Percentiles rank a stretch among this genome's conserved stretches.
Conservation (phyloP, 129 eudicot species). For the Flaveria trinervia region DNA sequence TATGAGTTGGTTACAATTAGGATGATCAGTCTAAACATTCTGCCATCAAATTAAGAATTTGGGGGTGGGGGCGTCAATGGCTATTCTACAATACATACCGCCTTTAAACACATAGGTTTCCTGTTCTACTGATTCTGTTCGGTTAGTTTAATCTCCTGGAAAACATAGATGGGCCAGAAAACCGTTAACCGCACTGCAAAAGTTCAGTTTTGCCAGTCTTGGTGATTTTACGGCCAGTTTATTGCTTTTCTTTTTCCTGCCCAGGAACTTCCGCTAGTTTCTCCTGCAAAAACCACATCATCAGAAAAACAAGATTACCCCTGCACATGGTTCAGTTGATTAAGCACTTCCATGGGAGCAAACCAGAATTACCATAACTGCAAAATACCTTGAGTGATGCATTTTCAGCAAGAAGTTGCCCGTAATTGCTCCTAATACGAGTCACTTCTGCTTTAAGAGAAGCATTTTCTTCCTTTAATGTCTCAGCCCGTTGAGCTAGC, state of each 20-base stretch:
- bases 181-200: constrained; percentile 12
- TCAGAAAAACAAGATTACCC: not conserved
- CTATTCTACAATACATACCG: constrained; percentile 43
- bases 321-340: not conserved
- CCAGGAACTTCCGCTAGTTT: constrained; percentile 54
- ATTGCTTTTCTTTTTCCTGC: constrained; percentile 31
- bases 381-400: constrained; percentile 63
- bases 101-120: constrained; percentile 27
- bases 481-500: constrained; percentile 81
- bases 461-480: constrained; percentile 70
- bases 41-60: constrained; percentile 27
- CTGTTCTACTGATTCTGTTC: not conserved
- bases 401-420: constrained; percentile 72
- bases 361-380: not conserved
- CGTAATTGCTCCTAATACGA: constrained; percentile 62
- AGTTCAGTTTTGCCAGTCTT: constrained; percentile 3
- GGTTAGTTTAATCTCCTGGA: constrained; percentile 8
- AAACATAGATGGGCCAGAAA: not conserved
- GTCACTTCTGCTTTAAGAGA: constrained; percentile 70
- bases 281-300: constrained; percentile 49
- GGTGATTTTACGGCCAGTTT: not conserved
- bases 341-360: not conserved
- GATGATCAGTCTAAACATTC: constrained; percentile 26
- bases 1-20: constrained; percentile 26
- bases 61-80: constrained; percentile 36